Base-by-base conservation (phyloP, 805 yeast species). In the Wickerhamiella spandovensis region DNA sequence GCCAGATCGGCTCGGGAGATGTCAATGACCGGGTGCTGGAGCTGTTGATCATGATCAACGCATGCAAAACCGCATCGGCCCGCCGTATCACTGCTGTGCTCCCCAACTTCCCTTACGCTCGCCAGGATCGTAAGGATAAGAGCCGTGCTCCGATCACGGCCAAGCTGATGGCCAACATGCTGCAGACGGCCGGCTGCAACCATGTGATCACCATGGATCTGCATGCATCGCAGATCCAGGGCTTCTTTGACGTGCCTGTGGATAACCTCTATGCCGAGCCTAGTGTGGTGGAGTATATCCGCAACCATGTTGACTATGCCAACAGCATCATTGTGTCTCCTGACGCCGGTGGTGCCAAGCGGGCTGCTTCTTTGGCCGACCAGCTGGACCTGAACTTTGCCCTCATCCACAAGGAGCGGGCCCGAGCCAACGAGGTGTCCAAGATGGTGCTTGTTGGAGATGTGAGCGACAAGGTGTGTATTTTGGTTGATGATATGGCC, bases 311-410 rank as follows among this genome's bases (percentile, higher is more conserved):
- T 44, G 74, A 77, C 56, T 67, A 71, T 55, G 68, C 70, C 22
- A 74, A 80, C 55, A 75, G 87, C 20, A 78, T 92, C 51, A 78
- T 92, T 50, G 94, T 92, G 12, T 88, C 96, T 2, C 98, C 98
- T 2, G 98, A 92, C 69, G 98, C 98, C 2, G 98, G 98, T 60
- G 98, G 98, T 54, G 98, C 98, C 47, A 92, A 92, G 68, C 78
- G 98, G 58, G 98, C 90, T 22, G 97, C 98, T 1, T 82, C 90
- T 3, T 72, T 92, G 51, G 98, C 98, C n/a, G 98, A 90, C 63
- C 79, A 85, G 61, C 72, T 92, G 54, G 97, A 92, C 62, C 74
- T 90, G 57, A 88, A 84, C 64, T 90, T 92, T 69, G 98, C 98
- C 1, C 77, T 92, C 65, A 92, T 92, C 63, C 98, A 92, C 72